Evolutionary conservation across 257 asterid genomes (phyloP), one percentile per base, ranked within the genome.

Genomic region (Eucommia ulmoides): DNA sequence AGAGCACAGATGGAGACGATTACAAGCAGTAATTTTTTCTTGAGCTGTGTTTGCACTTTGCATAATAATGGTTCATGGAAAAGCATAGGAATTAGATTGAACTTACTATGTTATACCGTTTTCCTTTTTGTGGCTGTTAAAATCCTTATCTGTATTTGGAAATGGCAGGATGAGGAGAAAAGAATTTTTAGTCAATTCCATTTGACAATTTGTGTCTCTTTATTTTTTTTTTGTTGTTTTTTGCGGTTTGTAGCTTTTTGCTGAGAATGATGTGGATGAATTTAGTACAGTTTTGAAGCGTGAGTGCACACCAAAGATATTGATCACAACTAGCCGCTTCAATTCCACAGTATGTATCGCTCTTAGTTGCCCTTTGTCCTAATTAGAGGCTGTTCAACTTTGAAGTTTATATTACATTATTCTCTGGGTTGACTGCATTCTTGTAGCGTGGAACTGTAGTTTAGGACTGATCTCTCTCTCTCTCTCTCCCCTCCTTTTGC

Each of bases 281-380:
- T 85, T 89, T 78, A 80, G 74, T 49, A 29, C 73, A 19, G 57
- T 89, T 19, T 59, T 89, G 68, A 74, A 70, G 57, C 82, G 78
- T 50, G 92, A 72, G 14, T 23, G 47, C 46, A n/a, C 50, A 52
- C 93, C 98, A 14, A 89, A 82, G 74, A 66, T 78, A 55, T 70
- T 89, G 77, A 78, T 89, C 54, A 89, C 98, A 2, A 89, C 98
- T 15, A 72, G 84, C 47, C 96, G 98, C 22, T 89, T 82, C 62
- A 68, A 89, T 61, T 89, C 98, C 41, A 53, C 96, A 54, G 97
- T 83, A 77, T 57, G 83, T 63, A n/a, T n/a, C n/a, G n/a, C n/a
- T n/a, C 51, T 29, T 47, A 23, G 38, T 12, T 29, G 6, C 38
- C 12, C 6, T 12, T 5, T 29, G 38, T 29, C 38, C 6, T 29